Percentiles rank a stretch among this genome's conserved stretches.
Evolutionary conservation across 192 early-diverging fungal species (phyloP).

Genomic region (Coemansia javaensis): DNA sequence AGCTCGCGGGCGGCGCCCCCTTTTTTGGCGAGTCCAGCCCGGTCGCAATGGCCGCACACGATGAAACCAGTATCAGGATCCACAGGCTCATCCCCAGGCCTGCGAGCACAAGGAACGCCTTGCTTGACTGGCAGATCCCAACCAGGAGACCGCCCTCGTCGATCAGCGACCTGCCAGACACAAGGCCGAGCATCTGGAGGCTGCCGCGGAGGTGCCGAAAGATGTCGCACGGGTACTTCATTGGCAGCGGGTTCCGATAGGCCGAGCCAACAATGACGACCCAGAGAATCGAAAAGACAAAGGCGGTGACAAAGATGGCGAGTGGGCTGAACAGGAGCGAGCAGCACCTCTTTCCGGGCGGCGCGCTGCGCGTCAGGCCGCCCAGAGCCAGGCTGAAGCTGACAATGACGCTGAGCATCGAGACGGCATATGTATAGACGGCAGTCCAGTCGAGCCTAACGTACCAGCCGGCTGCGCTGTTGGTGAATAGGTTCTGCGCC

Average conservation of each 20-base stretch:
- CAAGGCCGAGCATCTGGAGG: constrained; percentile 27
- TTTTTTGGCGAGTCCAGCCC: constrained; percentile 23
- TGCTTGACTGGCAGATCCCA: constrained; percentile 43
- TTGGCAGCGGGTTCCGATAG: constrained; percentile 40
- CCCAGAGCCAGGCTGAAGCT: constrained; percentile 21
- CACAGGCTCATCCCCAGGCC: constrained; percentile 36
- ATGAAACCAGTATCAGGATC: constrained; percentile 27
- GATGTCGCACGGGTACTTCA: constrained; percentile 42
- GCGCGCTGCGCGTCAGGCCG: constrained; percentile 19
- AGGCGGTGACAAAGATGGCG: constrained; percentile 19
- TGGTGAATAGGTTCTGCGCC: constrained; percentile 42
- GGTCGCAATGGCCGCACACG: constrained; percentile 27
- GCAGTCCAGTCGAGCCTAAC: constrained; percentile 41
- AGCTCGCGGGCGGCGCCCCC: constrained; percentile 1
- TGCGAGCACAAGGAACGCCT: constrained; percentile 35
- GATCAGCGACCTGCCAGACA: constrained; percentile 30
- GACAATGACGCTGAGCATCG: constrained; percentile 26
- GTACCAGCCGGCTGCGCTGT: constrained; percentile 45
- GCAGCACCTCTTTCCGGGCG: constrained; percentile 9
- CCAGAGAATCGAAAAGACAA: constrained; percentile 34
- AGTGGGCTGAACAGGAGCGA: constrained; percentile 21
- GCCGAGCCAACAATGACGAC: constrained; percentile 41
- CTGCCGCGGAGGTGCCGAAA: constrained; percentile 26
- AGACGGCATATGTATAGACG: constrained; percentile 29
- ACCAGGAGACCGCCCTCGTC: constrained; percentile 40